Evolutionary conservation across 2,329 filamentous ascomycete genomes (phyloP).

Genomic region (Fusarium sacchari): DNA sequence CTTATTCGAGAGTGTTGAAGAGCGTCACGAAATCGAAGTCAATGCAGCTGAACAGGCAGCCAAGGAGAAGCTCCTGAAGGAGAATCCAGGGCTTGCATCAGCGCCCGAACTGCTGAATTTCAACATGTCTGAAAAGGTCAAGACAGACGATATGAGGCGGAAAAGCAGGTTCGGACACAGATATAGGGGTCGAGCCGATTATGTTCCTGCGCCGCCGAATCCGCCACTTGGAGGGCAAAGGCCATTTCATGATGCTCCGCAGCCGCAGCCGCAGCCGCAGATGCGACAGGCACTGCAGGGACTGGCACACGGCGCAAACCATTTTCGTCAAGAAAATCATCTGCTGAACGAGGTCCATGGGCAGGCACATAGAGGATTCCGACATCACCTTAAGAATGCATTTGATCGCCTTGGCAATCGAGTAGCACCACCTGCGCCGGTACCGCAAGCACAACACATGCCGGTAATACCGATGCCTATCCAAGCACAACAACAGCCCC

Average conservation of each 20-base stretch:
- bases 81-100: constrained; percentile 66
- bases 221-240: not conserved
- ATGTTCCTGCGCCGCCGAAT: not conserved
- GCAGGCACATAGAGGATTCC: not conserved
- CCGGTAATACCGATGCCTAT: not conserved
- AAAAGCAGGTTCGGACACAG: constrained; percentile 1
- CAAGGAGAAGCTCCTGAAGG: constrained; percentile 62
- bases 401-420: not conserved
- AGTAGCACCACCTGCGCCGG: not conserved
- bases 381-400: not conserved
- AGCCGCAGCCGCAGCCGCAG: not conserved
- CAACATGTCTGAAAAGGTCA: constrained; percentile 64
- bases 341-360: not conserved
- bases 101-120: constrained; percentile 66
- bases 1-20: constrained; percentile 71
- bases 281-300: not conserved
- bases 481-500: not conserved
- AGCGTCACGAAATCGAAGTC: constrained; percentile 72
- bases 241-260: not conserved
- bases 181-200: not conserved
- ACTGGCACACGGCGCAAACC: not conserved
- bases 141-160: constrained; percentile 53
- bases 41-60: constrained; percentile 68
- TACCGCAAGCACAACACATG: not conserved
- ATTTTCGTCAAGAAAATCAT: not conserved